Evolutionary conservation across 805 yeast genomes (phyloP), one percentile per base, ranked within the genome.

Genomic region (Saturnispora quitensis): DNA sequence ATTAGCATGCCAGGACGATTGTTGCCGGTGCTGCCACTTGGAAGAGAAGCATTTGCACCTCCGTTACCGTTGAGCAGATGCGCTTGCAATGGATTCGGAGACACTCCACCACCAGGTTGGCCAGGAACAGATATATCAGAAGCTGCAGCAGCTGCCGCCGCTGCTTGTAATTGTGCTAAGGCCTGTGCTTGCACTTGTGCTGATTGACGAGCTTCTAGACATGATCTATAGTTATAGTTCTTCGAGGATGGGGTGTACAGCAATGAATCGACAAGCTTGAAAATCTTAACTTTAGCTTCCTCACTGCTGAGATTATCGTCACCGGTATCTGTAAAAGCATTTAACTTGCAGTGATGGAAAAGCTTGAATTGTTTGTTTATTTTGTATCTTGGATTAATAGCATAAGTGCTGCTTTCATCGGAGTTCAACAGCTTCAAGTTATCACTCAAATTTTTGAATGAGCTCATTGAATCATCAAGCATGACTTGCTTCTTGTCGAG

Each of bases 191-290:
- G 55, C 10, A 50, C 53, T 28, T 49, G 45, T 22, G 59, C 45
- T 33, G 55, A 31, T 38, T 53, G 56, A 12, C 50, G 38, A 15
- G 51, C 52, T 36, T 40, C 48, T n/a, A 51, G 28, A 38, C 55
- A 47, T n/a, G 62, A 42, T 43, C 57, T 63, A 54, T 56, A 62
- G 45, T 58, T 60, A 57, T 66, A 66, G 34, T 63, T 66, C 51
- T 65, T 66, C 40, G 63, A 58, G 49, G 60, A 64, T 13, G 70
- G 69, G n/a, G 62, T 57, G 50, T 61, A 68, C 38, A 67, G 53
- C 25, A 67, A 47, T 20, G 68, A 60, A n/a, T 68, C 70, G 31
- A 65, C 60, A 40, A 66, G 48, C 25, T 56, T 57, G 44, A 56
- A 44, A 58, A 66, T 56, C 47, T 59, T 63, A 17, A 53, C 57